Conservation (phyloP, 2,329 filamentous ascomycete genomes). For the Xylariales sp. region DNA sequence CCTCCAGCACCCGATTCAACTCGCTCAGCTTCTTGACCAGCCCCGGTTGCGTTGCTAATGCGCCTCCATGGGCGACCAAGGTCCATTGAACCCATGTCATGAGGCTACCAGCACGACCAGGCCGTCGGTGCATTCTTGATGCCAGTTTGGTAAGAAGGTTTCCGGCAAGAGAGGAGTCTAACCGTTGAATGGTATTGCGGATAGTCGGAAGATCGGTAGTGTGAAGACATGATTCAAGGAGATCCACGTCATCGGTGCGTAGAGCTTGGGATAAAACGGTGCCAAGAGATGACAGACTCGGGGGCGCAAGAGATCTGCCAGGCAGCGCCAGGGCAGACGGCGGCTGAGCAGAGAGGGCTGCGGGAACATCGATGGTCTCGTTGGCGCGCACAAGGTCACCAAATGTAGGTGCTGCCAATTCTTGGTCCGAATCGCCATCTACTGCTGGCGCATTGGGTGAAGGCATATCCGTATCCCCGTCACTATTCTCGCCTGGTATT, state of each 20-base stretch:
- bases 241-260: constrained; percentile 81
- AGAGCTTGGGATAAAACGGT: constrained; percentile 93
- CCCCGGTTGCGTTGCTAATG: constrained; percentile 80
- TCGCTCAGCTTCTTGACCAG: constrained; percentile 72
- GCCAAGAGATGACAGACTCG: constrained; percentile 74
- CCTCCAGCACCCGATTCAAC: constrained; percentile 81
- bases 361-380: constrained; percentile 71
- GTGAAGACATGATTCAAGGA: constrained; percentile 89
- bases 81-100: constrained; percentile 98
- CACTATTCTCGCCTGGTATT: constrained; percentile 21
- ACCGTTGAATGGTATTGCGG: constrained; percentile 81
- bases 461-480: constrained; percentile 24
- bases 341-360: constrained; percentile 45
- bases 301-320: constrained; percentile 50
- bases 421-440: constrained; percentile 39
- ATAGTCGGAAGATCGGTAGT: constrained; percentile 72
- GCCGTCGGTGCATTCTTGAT: constrained; percentile 78
- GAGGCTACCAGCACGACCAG: constrained; percentile 82
- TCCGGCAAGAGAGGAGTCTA: constrained; percentile 80
- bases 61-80: constrained; percentile 85
- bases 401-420: constrained; percentile 64
- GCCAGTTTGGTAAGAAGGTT: constrained; percentile 78
- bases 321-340: constrained; percentile 36
- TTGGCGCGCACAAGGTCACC: constrained; percentile 76
- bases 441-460: constrained; percentile 20